These are phyloP conservation scores for Eucalyptus curtisii DNA, from an alignment of 345 rosid species.

Conservation along the genomic window DNA sequence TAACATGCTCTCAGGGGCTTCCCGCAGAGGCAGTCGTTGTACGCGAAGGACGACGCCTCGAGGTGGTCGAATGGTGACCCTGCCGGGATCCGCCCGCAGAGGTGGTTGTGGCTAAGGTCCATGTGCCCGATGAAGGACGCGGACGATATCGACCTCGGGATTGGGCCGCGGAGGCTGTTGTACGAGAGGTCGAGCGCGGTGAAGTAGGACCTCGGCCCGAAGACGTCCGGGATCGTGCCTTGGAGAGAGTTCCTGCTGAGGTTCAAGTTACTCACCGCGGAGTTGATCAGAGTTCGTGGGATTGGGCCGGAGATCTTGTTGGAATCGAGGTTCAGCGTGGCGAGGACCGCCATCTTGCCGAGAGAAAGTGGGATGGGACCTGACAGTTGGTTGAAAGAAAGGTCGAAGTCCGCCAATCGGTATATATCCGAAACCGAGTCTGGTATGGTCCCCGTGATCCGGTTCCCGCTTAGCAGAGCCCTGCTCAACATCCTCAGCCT, in stretches of 20 bases:
- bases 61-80: slow-evolving; percentile 83
- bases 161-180: slow-evolving; percentile 46
- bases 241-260: slow-evolving; percentile 46
- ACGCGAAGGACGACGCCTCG: slow-evolving; percentile 63
- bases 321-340: slow-evolving; percentile 68
- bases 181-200: slow-evolving; percentile 57
- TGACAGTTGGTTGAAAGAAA: slow-evolving; percentile 49
- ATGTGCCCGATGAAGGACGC: slow-evolving; percentile 73
- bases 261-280: slow-evolving; percentile 47
- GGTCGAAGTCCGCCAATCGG: slow-evolving; percentile 76
- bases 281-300: slow-evolving; percentile 43
- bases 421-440: slow-evolving; percentile 45
- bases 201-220: slow-evolving; percentile 67
- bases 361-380: slow-evolving; percentile 52
- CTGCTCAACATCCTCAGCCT: slow-evolving; percentile 63
- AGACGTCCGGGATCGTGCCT: slow-evolving; percentile 60
- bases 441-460: slow-evolving; percentile 49
- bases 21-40: slow-evolving; percentile 75
- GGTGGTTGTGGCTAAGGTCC: slow-evolving; percentile 84
- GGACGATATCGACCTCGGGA: slow-evolving; percentile 39
- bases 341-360: slow-evolving; percentile 76
- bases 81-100: slow-evolving; percentile 64
- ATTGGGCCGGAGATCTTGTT: slow-evolving; percentile 49
- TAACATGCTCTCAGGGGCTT: slow-evolving; percentile 58
- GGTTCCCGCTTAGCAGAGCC: slow-evolving; percentile 57